Base-by-base conservation (phyloP, 2,329 filamentous ascomycete genomes). In the Colletotrichum caudatum region DNA sequence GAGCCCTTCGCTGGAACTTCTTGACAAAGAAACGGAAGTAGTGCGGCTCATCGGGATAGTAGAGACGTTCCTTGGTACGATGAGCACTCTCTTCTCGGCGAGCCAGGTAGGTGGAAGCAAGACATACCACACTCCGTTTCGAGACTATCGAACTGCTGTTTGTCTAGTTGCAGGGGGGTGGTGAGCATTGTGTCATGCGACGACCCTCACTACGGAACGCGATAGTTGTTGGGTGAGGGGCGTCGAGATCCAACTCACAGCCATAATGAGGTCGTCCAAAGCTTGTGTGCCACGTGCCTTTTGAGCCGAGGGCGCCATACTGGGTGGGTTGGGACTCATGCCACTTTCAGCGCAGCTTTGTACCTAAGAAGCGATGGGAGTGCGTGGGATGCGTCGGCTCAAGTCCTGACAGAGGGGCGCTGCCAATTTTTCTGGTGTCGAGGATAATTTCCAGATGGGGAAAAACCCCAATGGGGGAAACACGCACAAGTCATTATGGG, bases 121-220 rank as follows among this genome's bases (percentile, higher is more conserved):
- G 51, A 51, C 69, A 54, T 78, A 97, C 94, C n/a, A 98, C 95
- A 76, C 94, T 96, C 75, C 94, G 87, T 80, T 98, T 98, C 18
- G 94, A 97, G 20, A 95, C 92, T 75, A 97, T 97, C 78, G 93
- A 97, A 81, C 93, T 95, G 79, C 91, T 95, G 80, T 97, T 97
- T 69, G 94, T 98, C 89, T 93, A 58, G 54, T 61, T n/a, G 8
- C 44, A 33, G 18, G 29, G 56, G 69, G 53, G 69, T 41, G 73
- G 73, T 74, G 73, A 44, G 74, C 64, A 56, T 37, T 33, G 11
- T 20, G 37, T 20, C 18, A 39, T 54, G 33, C 2, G 7, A 37
- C 14, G 35, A 48, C 29, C 35, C 12, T 6, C 16, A 1, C 35
- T 23, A 35, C 11, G 35, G 11, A n/a, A 39, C 33, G 37, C 54